phyloP scores from a whole-genome alignment of 495 filamentous ascomycete genomes.

The Pseudoneurospora amorphoporcata region DNA sequence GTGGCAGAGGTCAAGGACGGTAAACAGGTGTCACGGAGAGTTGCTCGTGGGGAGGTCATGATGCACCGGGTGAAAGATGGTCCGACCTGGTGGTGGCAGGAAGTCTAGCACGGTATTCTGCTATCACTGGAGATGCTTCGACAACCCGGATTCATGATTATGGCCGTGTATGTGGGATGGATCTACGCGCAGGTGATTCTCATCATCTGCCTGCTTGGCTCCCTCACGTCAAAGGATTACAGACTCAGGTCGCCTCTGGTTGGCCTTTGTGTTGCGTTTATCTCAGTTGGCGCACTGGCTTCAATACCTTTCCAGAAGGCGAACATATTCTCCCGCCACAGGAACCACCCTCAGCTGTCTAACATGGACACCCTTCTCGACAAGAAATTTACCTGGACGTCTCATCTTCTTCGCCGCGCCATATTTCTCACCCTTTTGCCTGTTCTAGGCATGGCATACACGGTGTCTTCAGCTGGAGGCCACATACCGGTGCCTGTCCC shows the following conservation, averaged over 20 bases:
- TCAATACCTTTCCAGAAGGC: slow-evolving; percentile 65
- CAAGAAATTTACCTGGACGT: slow-evolving; percentile 50
- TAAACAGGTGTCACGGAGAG: slow-evolving; percentile 41
- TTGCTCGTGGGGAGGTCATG: slow-evolving; percentile 63
- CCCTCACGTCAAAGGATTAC: slow-evolving; percentile 55
- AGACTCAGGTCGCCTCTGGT: slow-evolving; percentile 48
- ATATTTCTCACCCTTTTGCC: slow-evolving; percentile 57
- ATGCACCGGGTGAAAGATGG: slow-evolving; percentile 59
- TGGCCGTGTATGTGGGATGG: slow-evolving; percentile 64
- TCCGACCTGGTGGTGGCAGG: slow-evolving; percentile 64
- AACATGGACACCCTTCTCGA: slow-evolving; percentile 44
- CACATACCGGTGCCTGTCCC: slow-evolving; percentile 49
- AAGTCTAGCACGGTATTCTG: slow-evolving; percentile 59
- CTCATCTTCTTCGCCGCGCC: slow-evolving; percentile 55
- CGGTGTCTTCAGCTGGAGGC: slow-evolving; percentile 49
- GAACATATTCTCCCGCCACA: slow-evolving; percentile 50
- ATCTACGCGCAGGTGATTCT: slow-evolving; percentile 64
- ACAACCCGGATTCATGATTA: slow-evolving; percentile 60
- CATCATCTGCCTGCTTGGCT: slow-evolving; percentile 58
- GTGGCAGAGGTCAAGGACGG: slow-evolving; percentile 51
- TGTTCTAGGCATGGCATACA: slow-evolving; percentile 52
- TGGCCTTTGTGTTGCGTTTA: slow-evolving; percentile 48
- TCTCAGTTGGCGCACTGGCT: slow-evolving; percentile 55
- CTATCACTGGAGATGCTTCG: slow-evolving; percentile 55
- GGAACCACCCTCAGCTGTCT: slow-evolving; percentile 46